Evolutionary conservation across 2,329 filamentous ascomycete genomes (phyloP), one percentile per base, ranked within the genome.

Genomic region (Trichoderma sp.): DNA sequence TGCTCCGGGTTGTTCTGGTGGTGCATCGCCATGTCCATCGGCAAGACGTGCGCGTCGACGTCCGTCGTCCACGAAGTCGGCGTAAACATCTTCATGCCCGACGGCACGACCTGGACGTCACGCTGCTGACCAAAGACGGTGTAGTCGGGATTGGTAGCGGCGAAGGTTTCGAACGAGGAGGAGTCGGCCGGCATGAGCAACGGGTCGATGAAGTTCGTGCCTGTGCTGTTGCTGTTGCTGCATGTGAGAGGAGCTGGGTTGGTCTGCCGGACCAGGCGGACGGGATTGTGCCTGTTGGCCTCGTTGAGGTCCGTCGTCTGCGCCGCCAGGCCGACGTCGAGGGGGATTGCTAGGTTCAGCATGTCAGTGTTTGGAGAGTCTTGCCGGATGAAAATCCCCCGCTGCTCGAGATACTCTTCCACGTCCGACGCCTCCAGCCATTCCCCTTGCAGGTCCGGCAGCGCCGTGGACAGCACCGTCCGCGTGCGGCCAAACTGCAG

Each of bases 351-450:
- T 9, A 65, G 30, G 30, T 51, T 63, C 39, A 72, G 47, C 60
- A 57, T 57, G 9, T 64, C 43, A n/a, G 24, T 39, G 39, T 70
- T 26, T 43, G 68, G 68, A 12, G 68, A 36, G 24, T 70, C 66
- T 6, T 63, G 26, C 32, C 65, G 53, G 21, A 70, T 39, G 21
- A 61, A 70, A 14, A 72, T 72, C 8, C 70, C 70, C 6, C 70
- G 47, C 62, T 72, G 70, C 26, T 65, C 70, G 28, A 72, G 70
- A 58, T 72, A 72, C 26, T 72, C 70, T 24, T 72, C 70, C 18
- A 72, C 70, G 32, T 72, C 70, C 9, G 30, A 68, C 14, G 70
- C 53, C 24, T 70, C 70, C 12, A 72, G 70, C 70, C 70, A 72
- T 21, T 72, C 70, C 7, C 70, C 70, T 24, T 70, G 51, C 24